phyloP scores from a whole-genome alignment of 2,329 filamentous ascomycete species.

The Juglanconis juglandina region DNA sequence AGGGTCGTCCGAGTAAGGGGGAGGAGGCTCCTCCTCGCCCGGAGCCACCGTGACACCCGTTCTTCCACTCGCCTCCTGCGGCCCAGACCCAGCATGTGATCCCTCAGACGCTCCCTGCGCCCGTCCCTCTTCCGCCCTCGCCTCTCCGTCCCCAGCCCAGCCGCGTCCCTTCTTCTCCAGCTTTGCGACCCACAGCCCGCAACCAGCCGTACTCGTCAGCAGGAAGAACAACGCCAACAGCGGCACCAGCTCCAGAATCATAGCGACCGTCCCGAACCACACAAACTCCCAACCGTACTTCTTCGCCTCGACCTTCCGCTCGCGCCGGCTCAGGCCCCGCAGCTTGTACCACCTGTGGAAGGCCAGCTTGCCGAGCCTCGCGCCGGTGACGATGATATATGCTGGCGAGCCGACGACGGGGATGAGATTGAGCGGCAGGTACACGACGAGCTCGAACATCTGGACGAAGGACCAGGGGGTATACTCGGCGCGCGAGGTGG shows the following conservation, averaged over 20 bases:
- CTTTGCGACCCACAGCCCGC: slow-evolving; percentile 80
- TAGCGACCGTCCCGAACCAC: slow-evolving; percentile 86
- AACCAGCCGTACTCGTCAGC: slow-evolving; percentile 78
- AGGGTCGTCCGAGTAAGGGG: slow-evolving; percentile 36
- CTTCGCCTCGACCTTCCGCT: slow-evolving; percentile 68
- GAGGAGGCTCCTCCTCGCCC: slow-evolving; percentile 29
- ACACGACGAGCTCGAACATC: slow-evolving; percentile 77
- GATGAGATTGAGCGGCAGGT: slow-evolving; percentile 81
- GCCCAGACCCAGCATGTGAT: not conserved
- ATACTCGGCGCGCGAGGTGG: slow-evolving; percentile 72
- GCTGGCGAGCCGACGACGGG: slow-evolving; percentile 78
- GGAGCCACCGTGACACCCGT: slow-evolving; percentile 16
- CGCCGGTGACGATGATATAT: slow-evolving; percentile 85
- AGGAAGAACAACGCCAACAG: slow-evolving; percentile 92
- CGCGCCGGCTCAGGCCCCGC: slow-evolving; percentile 67
- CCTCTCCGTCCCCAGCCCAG: slow-evolving; percentile 6
- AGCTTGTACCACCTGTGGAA: slow-evolving; percentile 90
- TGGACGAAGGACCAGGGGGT: slow-evolving; percentile 89
- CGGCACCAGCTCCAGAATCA: slow-evolving; percentile 83
- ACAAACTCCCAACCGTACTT: slow-evolving; percentile 76
- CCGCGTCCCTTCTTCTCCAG: slow-evolving; percentile 59
- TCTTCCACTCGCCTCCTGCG: slow-evolving; percentile 9
- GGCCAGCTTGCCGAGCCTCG: slow-evolving; percentile 80
- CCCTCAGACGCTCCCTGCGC: not conserved
- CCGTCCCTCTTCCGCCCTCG: slow-evolving; percentile 21